Evolutionary conservation across 306 rosid species (phyloP).

Genomic region (Luffa acutangula): DNA sequence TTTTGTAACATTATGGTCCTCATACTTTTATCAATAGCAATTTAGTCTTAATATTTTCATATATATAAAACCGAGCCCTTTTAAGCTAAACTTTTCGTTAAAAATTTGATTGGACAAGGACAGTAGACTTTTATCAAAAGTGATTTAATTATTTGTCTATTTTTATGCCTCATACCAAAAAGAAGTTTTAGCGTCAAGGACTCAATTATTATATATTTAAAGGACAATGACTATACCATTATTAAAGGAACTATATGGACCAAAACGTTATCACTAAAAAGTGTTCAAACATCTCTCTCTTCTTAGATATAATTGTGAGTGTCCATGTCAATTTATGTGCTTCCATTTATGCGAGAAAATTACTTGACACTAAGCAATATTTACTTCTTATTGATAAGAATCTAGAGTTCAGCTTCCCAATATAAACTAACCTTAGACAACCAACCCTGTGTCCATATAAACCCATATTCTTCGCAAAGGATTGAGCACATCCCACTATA

Average conservation of each 20-base stretch:
- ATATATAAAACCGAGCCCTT: not conserved
- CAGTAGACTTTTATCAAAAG: no score
- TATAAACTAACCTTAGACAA: slow-evolving; percentile 21
- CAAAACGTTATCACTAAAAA: not conserved
- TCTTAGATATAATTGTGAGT: not conserved
- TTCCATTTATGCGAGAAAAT: not conserved
- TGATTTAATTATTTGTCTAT: not conserved
- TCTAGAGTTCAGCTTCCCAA: not conserved
- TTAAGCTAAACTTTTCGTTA: not conserved
- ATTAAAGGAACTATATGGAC: not conserved
- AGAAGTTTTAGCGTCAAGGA: not conserved
- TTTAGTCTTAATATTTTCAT: no score
- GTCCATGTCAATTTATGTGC: not conserved
- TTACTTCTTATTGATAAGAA: not conserved
- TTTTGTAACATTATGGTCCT: not conserved
- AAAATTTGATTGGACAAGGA: not conserved
- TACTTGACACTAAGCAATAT: not conserved
- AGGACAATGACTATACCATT: not conserved
- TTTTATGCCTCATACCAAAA: not conserved
- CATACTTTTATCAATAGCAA: not conserved
- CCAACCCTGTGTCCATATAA: slow-evolving; percentile 31
- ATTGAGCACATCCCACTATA: slow-evolving; percentile 29
- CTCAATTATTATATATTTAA: not conserved
- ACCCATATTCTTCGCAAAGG: slow-evolving; percentile 35
- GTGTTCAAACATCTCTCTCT: not conserved